Percentiles rank a stretch among this genome's conserved stretches.
Evolutionary conservation across 176 grass and related monocot species (phyloP).

Genomic region (Bonia amplexicaulis): DNA sequence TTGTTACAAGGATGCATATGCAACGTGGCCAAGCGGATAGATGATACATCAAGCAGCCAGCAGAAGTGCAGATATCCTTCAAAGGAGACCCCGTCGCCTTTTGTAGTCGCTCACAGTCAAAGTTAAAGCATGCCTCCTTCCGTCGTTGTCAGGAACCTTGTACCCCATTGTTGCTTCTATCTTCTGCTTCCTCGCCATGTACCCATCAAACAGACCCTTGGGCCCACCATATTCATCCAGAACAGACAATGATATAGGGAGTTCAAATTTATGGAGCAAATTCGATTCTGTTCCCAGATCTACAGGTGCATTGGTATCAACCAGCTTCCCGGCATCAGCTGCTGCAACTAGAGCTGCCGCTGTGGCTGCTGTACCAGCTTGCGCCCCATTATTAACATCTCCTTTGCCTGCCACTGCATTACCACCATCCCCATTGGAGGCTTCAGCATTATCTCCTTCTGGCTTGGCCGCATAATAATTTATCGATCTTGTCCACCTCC

Average conservation of each 20-base stretch:
- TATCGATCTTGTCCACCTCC: slow-evolving; percentile 91
- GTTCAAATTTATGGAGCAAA: slow-evolving; percentile 73
- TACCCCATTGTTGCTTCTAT: slow-evolving; percentile 63
- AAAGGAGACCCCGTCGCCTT: slow-evolving; percentile 62
- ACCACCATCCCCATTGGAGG: slow-evolving; percentile 11
- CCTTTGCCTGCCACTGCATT: slow-evolving; percentile 7
- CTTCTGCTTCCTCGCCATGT: slow-evolving; percentile 79
- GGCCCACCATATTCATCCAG: slow-evolving; percentile 65
- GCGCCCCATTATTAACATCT: slow-evolving; percentile 33
- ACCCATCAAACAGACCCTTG: slow-evolving; percentile 63
- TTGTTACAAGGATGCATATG: background rate
- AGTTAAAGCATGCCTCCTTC: slow-evolving; percentile 66
- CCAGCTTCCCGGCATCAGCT: slow-evolving; percentile 77
- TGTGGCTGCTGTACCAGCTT: slow-evolving; percentile 52
- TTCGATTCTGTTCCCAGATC: slow-evolving; percentile 76
- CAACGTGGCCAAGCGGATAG: background rate
- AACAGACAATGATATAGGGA: slow-evolving; percentile 65
- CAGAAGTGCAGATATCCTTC: slow-evolving; percentile 10
- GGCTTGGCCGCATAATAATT: slow-evolving; percentile 82
- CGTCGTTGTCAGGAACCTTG: slow-evolving; percentile 72
- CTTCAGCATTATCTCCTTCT: slow-evolving; percentile 44
- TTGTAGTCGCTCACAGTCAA: slow-evolving; percentile 74
- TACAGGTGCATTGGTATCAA: slow-evolving; percentile 81
- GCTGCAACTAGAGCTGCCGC: slow-evolving; percentile 70
- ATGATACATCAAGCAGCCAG: background rate